Base-by-base conservation (phyloP, 192 early-diverging fungal species). In the Linnemannia exigua region DNA sequence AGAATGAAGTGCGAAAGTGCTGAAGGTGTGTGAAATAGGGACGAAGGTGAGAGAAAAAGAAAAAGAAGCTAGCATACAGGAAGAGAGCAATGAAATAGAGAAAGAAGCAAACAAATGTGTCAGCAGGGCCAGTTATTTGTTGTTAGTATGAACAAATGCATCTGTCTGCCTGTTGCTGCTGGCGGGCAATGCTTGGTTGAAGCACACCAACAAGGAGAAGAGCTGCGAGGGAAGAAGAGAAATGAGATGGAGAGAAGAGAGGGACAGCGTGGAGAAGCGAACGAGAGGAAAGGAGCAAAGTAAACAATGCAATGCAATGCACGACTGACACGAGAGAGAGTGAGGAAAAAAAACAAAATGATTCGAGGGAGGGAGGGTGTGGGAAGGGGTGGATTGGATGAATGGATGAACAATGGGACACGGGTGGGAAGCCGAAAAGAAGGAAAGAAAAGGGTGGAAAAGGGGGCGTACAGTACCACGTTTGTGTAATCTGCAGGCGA, bases 231-330 rank as follows among this genome's bases (percentile, higher is more conserved):
- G 28, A 63, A 63, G 58, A 22, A 63, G 25, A 28, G 25, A 54
- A 54, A 54, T 7, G 52, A 33, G 58, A 31, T 31, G 58, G 28
- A 25, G 58, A 63, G 12, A 9, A 22, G n/a, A n/a, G n/a, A 63
- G 41, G n/a, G 58, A 25, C 11, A 61, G 28, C 28, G 58, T 63
- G 58, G 58, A 63, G 58, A 31, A 63, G 12, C 3, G 28, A 25
- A n/a, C 11, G n/a, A 25, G n/a, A 12, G 28, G 11, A 25, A 12
- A 25, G 58, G 58, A 63, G 28, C 58, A 63, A 63, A 63, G 12
- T 31, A 63, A 63, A 63, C 58, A 63, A 63, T 63, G 58, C 28
- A 63, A 63, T 63, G 58, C 58, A 63, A 63, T 63, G 58, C 58
- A 63, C 58, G 58, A 9, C 58, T 63, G 58, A 63, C 54, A 61